Evolutionary conservation across 176 grass and related monocot genomes (phyloP), one percentile per base, ranked within the genome.

Genomic region (bread wheat (Triticum aestivum)): DNA sequence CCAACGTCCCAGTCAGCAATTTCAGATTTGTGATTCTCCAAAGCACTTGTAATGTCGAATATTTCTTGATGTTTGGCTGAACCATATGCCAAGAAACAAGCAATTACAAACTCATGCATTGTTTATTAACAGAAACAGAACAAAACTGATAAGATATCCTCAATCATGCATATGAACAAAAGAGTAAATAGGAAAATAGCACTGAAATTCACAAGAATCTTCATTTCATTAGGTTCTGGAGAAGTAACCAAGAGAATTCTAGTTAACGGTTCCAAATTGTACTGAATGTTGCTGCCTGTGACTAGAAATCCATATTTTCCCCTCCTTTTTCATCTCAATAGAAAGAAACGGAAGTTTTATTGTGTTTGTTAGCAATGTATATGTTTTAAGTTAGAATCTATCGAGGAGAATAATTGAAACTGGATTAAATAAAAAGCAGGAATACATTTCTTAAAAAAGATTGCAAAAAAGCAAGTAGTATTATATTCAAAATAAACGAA

Each of bases 1-100:
- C 96, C 92, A 84, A 98, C 49, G 75, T 96, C 96, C 93, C 96
- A 94, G 52, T 96, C 93, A 88, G 93, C 87, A 80, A 98, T 98
- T 96, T 96, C 86, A 83, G 93, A 93, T 72, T 91, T 94, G 62
- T 92, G 89, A 61, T 89, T 86, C 87, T 96, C 96, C 88, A 98
- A 94, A 30, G 82, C 75, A 11, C 87, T 94, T 83, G 89, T 87
- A 61, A 94, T 91, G 27, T 92, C 88, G 92, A 92, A 98, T 54
- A 98, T 94, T 84, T 98, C 93, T 82, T 89, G 80, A 88, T 92
- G 86, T 14, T 96, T 91, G 73, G 90, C 93, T 98, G 87, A 68
- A 49, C 58, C 73, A 87, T 58, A 68, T 32, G 52, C 14, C 20
- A 32, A 64, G 0, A 65, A 68, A 84, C 8, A 86, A 56, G 3